phyloP scores from a whole-genome alignment of 1,284 basidiomycete species.

The Tylopilus sp. region DNA sequence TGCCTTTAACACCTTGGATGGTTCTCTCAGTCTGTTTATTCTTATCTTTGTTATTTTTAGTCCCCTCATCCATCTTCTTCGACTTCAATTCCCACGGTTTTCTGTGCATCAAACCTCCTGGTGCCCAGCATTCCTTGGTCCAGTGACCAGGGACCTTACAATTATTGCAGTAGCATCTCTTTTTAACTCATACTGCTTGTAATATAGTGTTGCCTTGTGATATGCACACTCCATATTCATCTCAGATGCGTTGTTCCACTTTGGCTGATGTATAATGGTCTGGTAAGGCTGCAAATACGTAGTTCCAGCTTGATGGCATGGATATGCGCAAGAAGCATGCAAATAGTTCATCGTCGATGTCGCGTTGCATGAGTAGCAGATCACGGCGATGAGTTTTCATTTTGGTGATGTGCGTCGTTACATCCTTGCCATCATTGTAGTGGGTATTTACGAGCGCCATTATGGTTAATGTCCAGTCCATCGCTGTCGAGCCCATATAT shows the following conservation, averaged over 20 bases:
- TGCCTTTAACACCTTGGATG: neutral
- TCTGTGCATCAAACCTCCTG: too few species aligned
- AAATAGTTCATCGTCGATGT: neutral
- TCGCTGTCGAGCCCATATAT: too few species aligned
- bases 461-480: too few species aligned
- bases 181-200: neutral
- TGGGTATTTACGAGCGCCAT: neutral
- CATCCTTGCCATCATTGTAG: neutral
- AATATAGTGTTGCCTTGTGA: neutral
- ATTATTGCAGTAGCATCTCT: neutral
- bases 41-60: neutral
- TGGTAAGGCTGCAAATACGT: conserved; percentile 12
- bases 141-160: neutral
- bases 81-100: neutral
- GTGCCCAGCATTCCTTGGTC: neutral
- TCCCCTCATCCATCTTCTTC: neutral
- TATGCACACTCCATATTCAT: neutral
- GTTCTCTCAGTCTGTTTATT: neutral
- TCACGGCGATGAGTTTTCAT: neutral
- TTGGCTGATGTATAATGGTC: conserved; percentile 8
- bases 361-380: neutral
- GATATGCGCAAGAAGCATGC: conserved; percentile 20
- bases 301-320: conserved; percentile 20
- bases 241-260: conserved; percentile 3
- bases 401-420: neutral